Evolutionary conservation across 768 basidiomycete species (phyloP), one percentile per base, ranked within the genome.

Genomic region (Hericium coralloides): DNA sequence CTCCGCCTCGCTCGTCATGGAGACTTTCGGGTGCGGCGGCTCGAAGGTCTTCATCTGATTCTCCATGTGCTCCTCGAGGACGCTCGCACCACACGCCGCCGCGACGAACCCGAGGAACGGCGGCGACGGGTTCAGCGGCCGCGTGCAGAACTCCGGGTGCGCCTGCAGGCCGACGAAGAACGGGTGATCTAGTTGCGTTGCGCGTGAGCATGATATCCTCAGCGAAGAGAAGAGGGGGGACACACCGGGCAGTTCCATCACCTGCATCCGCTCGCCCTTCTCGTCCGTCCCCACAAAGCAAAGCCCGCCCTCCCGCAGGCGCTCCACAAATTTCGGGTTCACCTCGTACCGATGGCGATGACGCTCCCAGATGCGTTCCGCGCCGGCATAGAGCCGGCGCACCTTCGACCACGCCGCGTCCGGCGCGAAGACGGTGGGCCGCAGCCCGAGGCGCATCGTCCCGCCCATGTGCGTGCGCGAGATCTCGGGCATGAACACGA

Each of bases 401-500:
- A 80, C 73, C 59, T 81, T 82, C 49, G 85, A 87, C 86, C 87
- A 91, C 17, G 87, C 86, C 1, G 83, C 85, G 12, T 74, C 78
- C 9, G 76, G 69, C 56, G 87, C 82, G 69, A 98, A 98, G 49
- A 98, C 80, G 2, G 95, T 99, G 3, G 95, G 93, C n/a, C 95
- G 84, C 43, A 98, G 78, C 22, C 97, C 97, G n/a, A 98, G 81
- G 12, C 97, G 87, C 97, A 99, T 99, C n/a, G 95, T 99, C 20
- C 97, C 97, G 53, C 97, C 97, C 83, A 98, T 92, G 62, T 98
- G 94, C 12, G 95, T 98, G 68, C 87, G 89, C 12, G 93, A 97
- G 64, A 99, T 91, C 69, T 99, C 97, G 17, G 97, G 97, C 97
- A 99, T 99, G 80, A 95, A 98, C 63, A 98, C 79, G 71, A 98